phyloP scores from a whole-genome alignment of 768 basidiomycete genomes.

The Xerocomus brunneocitrinus region DNA sequence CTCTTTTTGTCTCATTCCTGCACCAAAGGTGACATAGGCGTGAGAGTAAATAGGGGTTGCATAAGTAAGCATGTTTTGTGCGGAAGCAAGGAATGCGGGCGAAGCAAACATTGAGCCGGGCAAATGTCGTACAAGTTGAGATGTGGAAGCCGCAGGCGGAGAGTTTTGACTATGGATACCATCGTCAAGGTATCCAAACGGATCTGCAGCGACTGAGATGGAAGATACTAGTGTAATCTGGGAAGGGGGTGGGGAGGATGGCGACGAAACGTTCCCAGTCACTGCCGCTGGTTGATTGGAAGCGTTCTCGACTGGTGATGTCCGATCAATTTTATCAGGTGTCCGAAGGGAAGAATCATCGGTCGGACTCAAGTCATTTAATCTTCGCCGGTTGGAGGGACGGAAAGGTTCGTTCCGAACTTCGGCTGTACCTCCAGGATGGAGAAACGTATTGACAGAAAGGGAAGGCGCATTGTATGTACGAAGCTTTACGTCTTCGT shows the following conservation, averaged over 20 bases:
- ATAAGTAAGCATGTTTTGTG: conserved; percentile 41
- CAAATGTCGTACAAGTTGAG: conserved; percentile 18
- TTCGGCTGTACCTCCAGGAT: conserved; percentile 11
- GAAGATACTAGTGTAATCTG: background rate
- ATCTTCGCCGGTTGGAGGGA: conserved; percentile 19
- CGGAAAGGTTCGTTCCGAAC: conserved; percentile 19
- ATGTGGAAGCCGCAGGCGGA: conserved; percentile 17
- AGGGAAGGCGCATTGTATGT: conserved; percentile 54
- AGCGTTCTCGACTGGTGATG: background rate
- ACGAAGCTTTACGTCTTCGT: conserved; percentile 49
- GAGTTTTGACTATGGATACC: conserved; percentile 28
- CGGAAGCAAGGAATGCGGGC: conserved; percentile 31
- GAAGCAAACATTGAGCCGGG: conserved; percentile 34
- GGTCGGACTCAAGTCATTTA: background rate
- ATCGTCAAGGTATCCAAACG: conserved; percentile 57
- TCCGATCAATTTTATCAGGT: background rate
- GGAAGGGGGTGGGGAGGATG: conserved; percentile 4
- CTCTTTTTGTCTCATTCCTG: conserved; percentile 81
- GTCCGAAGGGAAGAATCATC: background rate
- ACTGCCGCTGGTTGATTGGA: background rate
- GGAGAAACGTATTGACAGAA: conserved; percentile 48
- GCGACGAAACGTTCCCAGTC: background rate
- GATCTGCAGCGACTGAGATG: conserved; percentile 37
- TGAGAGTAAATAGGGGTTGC: conserved; percentile 61
- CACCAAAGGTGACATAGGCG: conserved; percentile 82